A percentile compares a stretch with the other conserved stretches of the same genome.
These are phyloP conservation scores for Pugionium cornutum DNA, from an alignment of 345 rosid genomes.

Conservation along the genomic window DNA sequence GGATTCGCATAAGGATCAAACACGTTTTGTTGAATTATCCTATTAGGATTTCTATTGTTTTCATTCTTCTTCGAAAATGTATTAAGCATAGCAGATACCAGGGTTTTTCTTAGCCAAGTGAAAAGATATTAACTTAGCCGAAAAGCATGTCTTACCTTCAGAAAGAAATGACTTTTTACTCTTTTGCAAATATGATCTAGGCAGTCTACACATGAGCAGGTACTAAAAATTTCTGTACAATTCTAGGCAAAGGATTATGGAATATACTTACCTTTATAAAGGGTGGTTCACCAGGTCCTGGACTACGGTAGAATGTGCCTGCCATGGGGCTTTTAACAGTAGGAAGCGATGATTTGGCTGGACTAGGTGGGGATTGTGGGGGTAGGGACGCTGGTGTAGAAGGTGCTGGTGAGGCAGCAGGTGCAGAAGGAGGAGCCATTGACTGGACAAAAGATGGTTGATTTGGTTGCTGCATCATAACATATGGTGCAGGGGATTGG, in stretches of 20 bases:
- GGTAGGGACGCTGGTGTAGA: constrained; percentile 40
- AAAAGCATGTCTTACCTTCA: too few species aligned
- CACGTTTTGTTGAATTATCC: too few species aligned
- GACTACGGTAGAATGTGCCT: constrained; percentile 81
- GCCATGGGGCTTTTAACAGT: constrained; percentile 89
- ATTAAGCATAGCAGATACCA: too few species aligned
- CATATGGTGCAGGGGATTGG: constrained; percentile 51
- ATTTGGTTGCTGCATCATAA: constrained; percentile 58
- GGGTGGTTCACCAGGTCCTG: constrained; percentile 76
- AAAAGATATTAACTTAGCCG: too few species aligned
- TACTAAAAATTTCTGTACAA: too few species aligned
- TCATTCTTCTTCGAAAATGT: too few species aligned
- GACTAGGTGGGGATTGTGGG: constrained; percentile 48
- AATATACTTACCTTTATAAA: constrained; percentile 62
- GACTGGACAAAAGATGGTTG: constrained; percentile 42
- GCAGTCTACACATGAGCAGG: background rate
- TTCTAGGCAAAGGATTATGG: too few species aligned
- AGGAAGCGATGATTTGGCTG: constrained; percentile 63
- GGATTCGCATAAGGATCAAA: too few species aligned
- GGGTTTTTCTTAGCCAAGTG: too few species aligned
- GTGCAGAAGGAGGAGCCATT: constrained; percentile 48
- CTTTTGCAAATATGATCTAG: too few species aligned
- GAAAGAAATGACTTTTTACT: too few species aligned
- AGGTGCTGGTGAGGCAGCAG: constrained; percentile 40
- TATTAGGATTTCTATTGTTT: too few species aligned